Base-by-base conservation (phyloP, 169 alveolate genomes). In the Eimeria acervulina region DNA sequence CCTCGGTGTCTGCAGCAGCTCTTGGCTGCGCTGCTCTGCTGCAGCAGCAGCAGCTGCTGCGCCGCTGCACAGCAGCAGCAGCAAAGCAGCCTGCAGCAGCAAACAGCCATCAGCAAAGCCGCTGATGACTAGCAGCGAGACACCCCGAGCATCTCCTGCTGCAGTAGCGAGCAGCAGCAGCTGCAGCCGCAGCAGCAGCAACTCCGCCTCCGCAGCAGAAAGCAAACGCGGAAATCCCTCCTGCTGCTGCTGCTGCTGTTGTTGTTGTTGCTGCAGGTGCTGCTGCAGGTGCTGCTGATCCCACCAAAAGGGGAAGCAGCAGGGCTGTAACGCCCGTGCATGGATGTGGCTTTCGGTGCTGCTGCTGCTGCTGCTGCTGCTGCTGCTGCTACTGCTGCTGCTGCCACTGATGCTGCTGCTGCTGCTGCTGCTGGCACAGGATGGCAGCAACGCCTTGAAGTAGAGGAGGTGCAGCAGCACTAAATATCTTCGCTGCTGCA, bases 141-240 rank as follows among this genome's bases (percentile, higher is more conserved):
- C 87, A 21, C 87, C 87, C 8, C 52, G 87, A 26, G 87, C 87
- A 19, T 74, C 87, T 1, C 55, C 87, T 74, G 87, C 87, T 38
- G 87, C 87, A 33, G 55, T 36, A 74, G 87, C 55, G 13, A 38
- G 59, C 44, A 74, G 87, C 87, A 74, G 59, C 87, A 74, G 87
- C 87, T 74, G 87, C 61, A 74, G 87, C 36, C 87, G 87, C 59
- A 74, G 55, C 55, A 74, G 87, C 87, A 74, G 87, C 87, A 74
- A 40, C 31, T 74, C 87, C 31, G 87, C 87, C 87, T 74, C 87
- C 3, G 87, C 87, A 38, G 87, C 87, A 74, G 87, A 74, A 40
- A 33, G 55, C 55, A 40, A 12, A 36, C 87, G 87, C 52, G 87
- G 87, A 59, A 36, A 36, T 4, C 1, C 47, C 55, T 38, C 44